phyloP scores from a whole-genome alignment of 345 rosid genomes.

The Lumnitzera littorea region DNA sequence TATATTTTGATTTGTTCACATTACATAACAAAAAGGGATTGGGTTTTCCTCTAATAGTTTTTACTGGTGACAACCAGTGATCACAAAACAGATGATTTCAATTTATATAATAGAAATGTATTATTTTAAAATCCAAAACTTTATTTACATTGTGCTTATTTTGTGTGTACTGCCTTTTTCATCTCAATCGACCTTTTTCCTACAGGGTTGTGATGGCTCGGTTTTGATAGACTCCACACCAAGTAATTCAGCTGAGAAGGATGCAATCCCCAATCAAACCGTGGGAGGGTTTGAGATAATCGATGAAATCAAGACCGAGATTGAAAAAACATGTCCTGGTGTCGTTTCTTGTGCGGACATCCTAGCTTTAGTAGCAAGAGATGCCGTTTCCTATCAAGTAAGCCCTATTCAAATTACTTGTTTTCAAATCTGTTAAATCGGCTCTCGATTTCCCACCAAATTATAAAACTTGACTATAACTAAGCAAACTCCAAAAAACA shows the following conservation, averaged over 20 bases:
- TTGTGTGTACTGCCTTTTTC: conserved; percentile 11
- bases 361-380: conserved; percentile 34
- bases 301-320: conserved; percentile 27
- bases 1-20: no score
- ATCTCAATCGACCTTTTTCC: not conserved
- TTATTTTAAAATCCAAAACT: no score
- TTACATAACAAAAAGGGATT: no score
- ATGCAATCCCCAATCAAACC: conserved; percentile 21
- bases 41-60: no score
- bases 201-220: conserved; percentile 36
- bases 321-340: conserved; percentile 35
- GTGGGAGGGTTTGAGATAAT: conserved; percentile 27
- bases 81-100: no score
- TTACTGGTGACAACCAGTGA: no score
- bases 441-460: no score
- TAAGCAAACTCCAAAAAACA: no score
- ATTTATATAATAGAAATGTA: no score
- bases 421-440: not conserved
- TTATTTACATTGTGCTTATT: conserved; percentile 6
- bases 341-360: conserved; percentile 46
- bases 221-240: conserved; percentile 23
- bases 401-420: not conserved
- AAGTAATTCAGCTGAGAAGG: conserved; percentile 28
- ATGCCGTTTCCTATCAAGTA: conserved; percentile 31
- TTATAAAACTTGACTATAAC: no score